Evolutionary conservation across 441 rosid species (phyloP), one percentile per base, ranked within the genome.

Genomic region (Pelargonium myrrhifolium): DNA sequence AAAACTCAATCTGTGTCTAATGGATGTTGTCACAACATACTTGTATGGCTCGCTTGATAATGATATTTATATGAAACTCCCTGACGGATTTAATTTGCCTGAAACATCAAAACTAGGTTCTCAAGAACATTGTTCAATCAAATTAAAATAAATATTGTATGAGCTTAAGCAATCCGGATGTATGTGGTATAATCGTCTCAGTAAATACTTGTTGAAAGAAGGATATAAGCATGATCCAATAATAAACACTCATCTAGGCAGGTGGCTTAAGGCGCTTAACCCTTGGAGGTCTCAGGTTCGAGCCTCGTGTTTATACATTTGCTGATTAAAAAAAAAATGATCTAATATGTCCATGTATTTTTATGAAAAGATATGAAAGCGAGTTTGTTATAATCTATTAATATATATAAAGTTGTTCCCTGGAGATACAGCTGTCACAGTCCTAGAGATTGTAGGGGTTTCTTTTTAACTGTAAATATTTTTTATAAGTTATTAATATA

Each of bases 31-130:
- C 0, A 69, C 62, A 28, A 18, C 67, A 0, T 69, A 63, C 4
- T 28, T 69, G 5, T 62, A 62, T 51, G 72, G 60, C 6, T 65
- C 56, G 56, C 12, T 71, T 11, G 65, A 72, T 40, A 39, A 2
- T 72, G 35, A 65, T 2, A 66, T 58, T 9, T 58, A 72, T 12
- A 63, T 63, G 58, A 74, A 65, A 74, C 35, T 74, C 6, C 66
- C 22, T 6, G 42, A 69, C 5, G 65, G 26, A 65, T 68, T n/a
- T n/a, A 65, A 31, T 9, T 17, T 56, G 61, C 6, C 2, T 53
- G 26, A 56, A 56, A 9, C 61, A 56, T n/a, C 3, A 2, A 17
- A 56, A 1, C 14, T 17, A 1, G 18, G 17, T 58, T 3, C 53
- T 15, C 17, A 14, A 5, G 8, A 40, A 42, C 28, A 15, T 0